Percentiles rank a stretch among this genome's conserved stretches.
Conservation (phyloP, 2,329 filamentous ascomycete genomes). For the Aureobasidium sp. region DNA sequence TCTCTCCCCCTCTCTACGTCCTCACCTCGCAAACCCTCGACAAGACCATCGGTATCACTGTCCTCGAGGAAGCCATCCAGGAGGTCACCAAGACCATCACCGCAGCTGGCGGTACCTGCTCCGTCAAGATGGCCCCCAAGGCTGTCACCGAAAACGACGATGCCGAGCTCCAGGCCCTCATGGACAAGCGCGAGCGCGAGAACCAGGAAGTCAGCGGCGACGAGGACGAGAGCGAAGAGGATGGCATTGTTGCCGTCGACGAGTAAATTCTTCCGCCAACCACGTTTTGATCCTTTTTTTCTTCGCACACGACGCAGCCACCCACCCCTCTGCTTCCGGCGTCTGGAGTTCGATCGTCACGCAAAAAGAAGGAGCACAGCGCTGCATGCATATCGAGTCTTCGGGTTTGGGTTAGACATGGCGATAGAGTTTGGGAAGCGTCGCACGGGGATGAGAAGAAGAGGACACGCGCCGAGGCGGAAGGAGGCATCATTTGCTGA, state of each 20-base stretch:
- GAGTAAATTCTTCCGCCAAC: conserved; percentile 5
- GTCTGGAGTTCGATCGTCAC: conserved; percentile 7
- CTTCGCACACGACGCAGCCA: background rate
- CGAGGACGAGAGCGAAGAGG: conserved; percentile 91
- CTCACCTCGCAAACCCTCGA: conserved; percentile 92
- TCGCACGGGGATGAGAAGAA: background rate
- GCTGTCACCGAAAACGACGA: conserved; percentile 98
- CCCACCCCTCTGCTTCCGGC: conserved; percentile 4
- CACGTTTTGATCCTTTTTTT: background rate
- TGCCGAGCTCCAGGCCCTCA: conserved; percentile 89
- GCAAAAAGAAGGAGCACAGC: conserved; percentile 8
- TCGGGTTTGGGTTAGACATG: conserved; percentile 8
- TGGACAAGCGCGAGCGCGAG: conserved; percentile 98
- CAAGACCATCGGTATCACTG: conserved; percentile 76
- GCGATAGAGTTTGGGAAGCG: background rate
- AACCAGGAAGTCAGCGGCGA: conserved; percentile 97
- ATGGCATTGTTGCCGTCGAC: conserved; percentile 57
- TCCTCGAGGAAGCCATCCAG: conserved; percentile 80
- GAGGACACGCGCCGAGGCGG: conserved; percentile 1
- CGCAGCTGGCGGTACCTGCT: conserved; percentile 66
- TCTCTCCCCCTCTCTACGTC: conserved; percentile 95
- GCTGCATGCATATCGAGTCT: conserved; percentile 8
- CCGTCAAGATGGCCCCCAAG: conserved; percentile 98
- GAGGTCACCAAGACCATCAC: conserved; percentile 78
- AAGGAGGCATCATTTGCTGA: conserved; percentile 9